phyloP scores from a whole-genome alignment of 2,329 filamentous ascomycete genomes.

The Colletotrichum australisinense region DNA sequence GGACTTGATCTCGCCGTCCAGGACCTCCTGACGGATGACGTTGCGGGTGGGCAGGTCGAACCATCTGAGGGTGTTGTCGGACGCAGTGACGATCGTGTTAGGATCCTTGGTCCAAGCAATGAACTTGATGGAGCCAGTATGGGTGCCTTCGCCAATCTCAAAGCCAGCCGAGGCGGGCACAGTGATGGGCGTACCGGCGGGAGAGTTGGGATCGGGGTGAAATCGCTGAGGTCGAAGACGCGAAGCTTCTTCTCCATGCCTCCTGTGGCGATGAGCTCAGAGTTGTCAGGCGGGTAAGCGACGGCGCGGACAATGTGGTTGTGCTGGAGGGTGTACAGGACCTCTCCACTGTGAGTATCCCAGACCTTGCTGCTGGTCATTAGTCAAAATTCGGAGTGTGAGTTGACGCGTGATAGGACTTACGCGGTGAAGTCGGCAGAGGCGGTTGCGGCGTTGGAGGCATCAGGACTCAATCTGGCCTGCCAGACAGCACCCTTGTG shows the following conservation, averaged over 20 bases:
- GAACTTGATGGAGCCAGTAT: conserved; percentile 91
- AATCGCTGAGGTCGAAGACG: conserved; percentile 85
- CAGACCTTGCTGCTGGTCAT: conserved; percentile 81
- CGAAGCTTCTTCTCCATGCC: conserved; percentile 97
- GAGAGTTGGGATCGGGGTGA: conserved; percentile 50
- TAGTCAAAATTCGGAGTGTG: neutral
- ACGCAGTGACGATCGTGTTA: conserved; percentile 90
- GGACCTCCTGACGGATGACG: conserved; percentile 79
- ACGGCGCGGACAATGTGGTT: conserved; percentile 95
- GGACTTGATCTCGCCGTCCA: conserved; percentile 89
- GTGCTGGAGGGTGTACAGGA: conserved; percentile 87
- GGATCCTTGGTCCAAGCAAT: conserved; percentile 94
- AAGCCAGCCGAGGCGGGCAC: conserved; percentile 75
- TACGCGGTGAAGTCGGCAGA: conserved; percentile 97
- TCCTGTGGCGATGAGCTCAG: conserved; percentile 90
- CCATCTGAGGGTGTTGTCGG: conserved; percentile 93
- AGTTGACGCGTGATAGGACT: conserved; percentile 44
- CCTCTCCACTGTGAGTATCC: conserved; percentile 95
- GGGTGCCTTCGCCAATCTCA: conserved; percentile 87
- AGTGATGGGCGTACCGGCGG: conserved; percentile 51
- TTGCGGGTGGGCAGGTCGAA: conserved; percentile 85
- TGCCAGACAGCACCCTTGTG: conserved; percentile 99
- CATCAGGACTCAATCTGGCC: conserved; percentile 88
- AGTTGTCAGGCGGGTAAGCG: conserved; percentile 85
- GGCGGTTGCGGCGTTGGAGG: conserved; percentile 88